phyloP scores from a whole-genome alignment of 345 rosid species.

The Populus alba region DNA sequence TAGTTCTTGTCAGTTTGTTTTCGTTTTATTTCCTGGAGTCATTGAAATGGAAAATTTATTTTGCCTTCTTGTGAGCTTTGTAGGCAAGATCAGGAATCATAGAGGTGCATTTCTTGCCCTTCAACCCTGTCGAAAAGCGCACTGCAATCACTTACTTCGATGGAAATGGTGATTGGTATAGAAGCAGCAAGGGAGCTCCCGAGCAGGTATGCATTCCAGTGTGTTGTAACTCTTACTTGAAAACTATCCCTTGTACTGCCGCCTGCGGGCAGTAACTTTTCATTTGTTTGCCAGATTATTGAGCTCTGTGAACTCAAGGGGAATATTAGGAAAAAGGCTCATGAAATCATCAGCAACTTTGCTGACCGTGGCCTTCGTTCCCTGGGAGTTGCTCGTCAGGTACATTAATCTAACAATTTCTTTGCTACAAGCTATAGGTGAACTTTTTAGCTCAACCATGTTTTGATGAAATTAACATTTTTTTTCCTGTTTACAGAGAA shows the following conservation, averaged over 20 bases:
- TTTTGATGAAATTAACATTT: too few relatives aligned
- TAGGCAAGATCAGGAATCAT: conserved; percentile 76
- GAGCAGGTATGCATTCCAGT: conserved; percentile 52
- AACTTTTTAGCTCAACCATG: too few relatives aligned
- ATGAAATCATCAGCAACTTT: conserved; percentile 56
- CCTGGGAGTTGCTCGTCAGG: conserved; percentile 78
- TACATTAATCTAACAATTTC: conserved; percentile 10
- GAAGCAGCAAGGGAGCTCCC: conserved; percentile 93
- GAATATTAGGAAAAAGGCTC: conserved; percentile 58
- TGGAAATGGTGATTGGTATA: conserved; percentile 64
- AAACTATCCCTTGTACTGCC: neutral
- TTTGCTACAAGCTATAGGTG: neutral
- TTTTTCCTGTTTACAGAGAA: conserved; percentile 34
- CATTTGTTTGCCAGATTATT: conserved; percentile 47
- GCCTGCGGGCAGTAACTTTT: neutral
- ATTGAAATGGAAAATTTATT: neutral
- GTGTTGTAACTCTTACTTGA: neutral
- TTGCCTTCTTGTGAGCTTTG: neutral
- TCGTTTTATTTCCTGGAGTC: neutral
- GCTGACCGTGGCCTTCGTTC: conserved; percentile 89
- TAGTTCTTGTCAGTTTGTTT: neutral
- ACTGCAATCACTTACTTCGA: conserved; percentile 79
- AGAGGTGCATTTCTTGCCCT: conserved; percentile 79
- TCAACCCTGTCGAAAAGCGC: conserved; percentile 81
- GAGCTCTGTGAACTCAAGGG: conserved; percentile 52